These are phyloP conservation scores for Talaromyces marneffei DNA, from an alignment of 2,329 filamentous ascomycete genomes.

Conservation along the genomic window DNA sequence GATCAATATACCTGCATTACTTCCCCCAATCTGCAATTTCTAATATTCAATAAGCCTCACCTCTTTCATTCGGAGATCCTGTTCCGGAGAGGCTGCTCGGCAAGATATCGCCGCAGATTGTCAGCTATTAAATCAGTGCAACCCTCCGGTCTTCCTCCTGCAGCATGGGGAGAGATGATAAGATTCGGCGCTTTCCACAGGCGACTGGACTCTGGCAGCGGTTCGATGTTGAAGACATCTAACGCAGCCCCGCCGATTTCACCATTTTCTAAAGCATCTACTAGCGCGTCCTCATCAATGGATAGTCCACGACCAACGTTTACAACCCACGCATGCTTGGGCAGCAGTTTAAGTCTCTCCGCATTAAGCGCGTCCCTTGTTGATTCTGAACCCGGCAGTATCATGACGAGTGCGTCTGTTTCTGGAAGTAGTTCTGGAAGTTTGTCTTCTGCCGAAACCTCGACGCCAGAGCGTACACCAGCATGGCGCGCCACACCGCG, in stretches of 20 bases:
- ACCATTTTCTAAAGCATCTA: constrained; percentile 53
- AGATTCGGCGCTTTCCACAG: constrained; percentile 66
- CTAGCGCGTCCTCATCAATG: constrained; percentile 57
- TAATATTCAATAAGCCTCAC: not conserved
- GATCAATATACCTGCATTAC: not conserved
- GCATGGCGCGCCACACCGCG: constrained; percentile 52
- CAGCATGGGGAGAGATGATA: constrained; percentile 17
- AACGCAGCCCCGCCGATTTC: constrained; percentile 62
- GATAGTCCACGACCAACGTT: constrained; percentile 63
- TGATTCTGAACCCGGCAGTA: constrained; percentile 54
- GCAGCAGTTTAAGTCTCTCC: constrained; percentile 49
- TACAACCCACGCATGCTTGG: constrained; percentile 59
- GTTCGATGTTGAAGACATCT: constrained; percentile 75
- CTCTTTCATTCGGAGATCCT: constrained; percentile 29
- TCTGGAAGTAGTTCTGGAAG: constrained; percentile 49
- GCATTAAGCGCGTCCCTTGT: constrained; percentile 53
- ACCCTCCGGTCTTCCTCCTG: constrained; percentile 51
- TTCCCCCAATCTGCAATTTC: not conserved
- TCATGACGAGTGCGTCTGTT: constrained; percentile 64
- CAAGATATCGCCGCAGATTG: constrained; percentile 56
- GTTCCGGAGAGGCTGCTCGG: constrained; percentile 56
- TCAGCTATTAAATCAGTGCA: constrained; percentile 55
- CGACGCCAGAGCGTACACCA: constrained; percentile 54
- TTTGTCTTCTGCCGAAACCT: constrained; percentile 53
- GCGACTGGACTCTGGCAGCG: constrained; percentile 60